Evolutionary conservation across 148 eudicot genomes (phyloP), one percentile per base, ranked within the genome.

Genomic region (Silene latifolia): DNA sequence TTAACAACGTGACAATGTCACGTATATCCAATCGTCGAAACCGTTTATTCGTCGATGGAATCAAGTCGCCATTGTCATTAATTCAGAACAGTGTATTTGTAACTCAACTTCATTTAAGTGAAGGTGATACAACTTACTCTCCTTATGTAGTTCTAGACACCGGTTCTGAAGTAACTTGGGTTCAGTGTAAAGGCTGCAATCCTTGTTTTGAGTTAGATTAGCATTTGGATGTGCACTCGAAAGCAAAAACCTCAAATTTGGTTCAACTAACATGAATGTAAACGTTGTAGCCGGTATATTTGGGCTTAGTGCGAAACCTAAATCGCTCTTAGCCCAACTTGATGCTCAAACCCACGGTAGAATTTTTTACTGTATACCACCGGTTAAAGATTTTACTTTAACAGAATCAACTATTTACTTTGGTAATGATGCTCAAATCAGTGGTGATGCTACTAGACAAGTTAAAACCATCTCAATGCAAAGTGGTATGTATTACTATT

Each of bases 131-230:
- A 1, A 12, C 21, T 2, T 59, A 58, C 51, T 13, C 54, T 7
- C 15, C 20, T 20, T 14, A 24, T 3, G 24, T 77, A 29, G 58
- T 77, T 68, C 32, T 77, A 5, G 79, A 77, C 69, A 70, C 69
- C 0, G 62, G 53, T 10, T 8, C 25, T 6, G 69, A 69, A 4
- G 14, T n/a, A 3, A 70, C 79, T 61, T 77, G 79, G 79, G 69
- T 77, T 17, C 79, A 77, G 24, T 70, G 79, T 13, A 21, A 29
- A 10, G 62, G 62, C 10, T 77, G 74, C 58, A n/a, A 69, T 56
- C 74, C 79, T 1, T 76, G 79, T 69, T 59, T 76, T 18, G 19
- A 60, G 3, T 10, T 53, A 25, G 48, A 25, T 15, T 66, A 9
- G 63, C 71, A 66, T 75, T 75, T 20, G 77, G 77, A 4, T 75